Evolutionary conservation across 176 grass and related monocot genomes (phyloP), one percentile per base, ranked within the genome.

Genomic region (Aegilops tauschii): DNA sequence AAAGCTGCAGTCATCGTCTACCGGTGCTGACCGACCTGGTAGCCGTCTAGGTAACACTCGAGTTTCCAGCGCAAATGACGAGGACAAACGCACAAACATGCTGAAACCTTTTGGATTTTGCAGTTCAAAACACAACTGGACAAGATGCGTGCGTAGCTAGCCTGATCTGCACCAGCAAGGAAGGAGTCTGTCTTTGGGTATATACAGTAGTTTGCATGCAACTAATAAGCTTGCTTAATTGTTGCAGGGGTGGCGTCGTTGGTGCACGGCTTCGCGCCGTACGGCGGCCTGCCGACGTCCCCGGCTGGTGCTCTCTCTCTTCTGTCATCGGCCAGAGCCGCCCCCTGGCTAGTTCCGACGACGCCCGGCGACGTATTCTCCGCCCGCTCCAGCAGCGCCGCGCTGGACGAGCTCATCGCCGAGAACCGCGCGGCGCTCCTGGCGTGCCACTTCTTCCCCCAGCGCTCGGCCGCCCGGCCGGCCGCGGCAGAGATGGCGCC

Each of bases 371-470:
- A 90, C 69, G 75, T 21, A 9, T 77, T 94, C 87, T 87, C 90
- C 44, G 62, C 88, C 17, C 83, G 83, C 69, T 92, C 94, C 47
- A 90, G 92, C 47, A 90, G 92, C 44, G 93, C 96, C 5, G 93
- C 96, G 9, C 90, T 98, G 47, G 88, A 88, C 9, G 93, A 94
- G 73, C 93, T 98, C 68, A 98, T 98, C 37, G 90, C 93, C 1
- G 92, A 98, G 87, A 96, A 98, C 93, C 96, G 92, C 17, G 92
- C 92, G 0, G 84, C 96, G 1, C 76, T 95, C n/a, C 81, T 92
- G 18, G 66, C 93, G 2, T 90, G 90, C 61, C 93, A 95, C 73
- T 83, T 89, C 59, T 92, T 91, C 73, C 28, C 71, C 28, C 89
- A 91, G 32, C 88, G 65, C n/a, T 40, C 76, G 23, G 37, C 20